These are phyloP conservation scores for Lactarius sanguifluus DNA, from an alignment of 768 basidiomycete genomes.

Conservation along the genomic window DNA sequence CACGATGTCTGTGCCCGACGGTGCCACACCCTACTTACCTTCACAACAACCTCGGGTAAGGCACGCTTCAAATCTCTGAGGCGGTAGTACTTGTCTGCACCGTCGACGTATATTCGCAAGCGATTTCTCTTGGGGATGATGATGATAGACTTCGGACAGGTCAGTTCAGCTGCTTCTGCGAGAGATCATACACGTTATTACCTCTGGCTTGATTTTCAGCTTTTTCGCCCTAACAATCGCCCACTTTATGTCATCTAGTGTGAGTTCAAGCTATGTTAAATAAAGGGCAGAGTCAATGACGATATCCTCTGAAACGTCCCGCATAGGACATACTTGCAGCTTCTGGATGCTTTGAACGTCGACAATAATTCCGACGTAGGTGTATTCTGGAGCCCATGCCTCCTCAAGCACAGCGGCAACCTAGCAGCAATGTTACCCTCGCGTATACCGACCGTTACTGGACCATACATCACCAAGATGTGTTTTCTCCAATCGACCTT, in stretches of 20 bases:
- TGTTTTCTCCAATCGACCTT: constrained; percentile 94
- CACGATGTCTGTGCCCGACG: too few species aligned
- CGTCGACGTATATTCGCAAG: constrained; percentile 77
- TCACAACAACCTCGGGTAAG: constrained; percentile 85
- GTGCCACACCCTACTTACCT: constrained; percentile 47
- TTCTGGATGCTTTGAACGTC: constrained; percentile 86
- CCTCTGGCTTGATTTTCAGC: constrained; percentile 89
- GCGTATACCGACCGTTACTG: constrained; percentile 4
- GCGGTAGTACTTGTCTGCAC: constrained; percentile 75
- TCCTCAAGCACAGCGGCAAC: constrained; percentile 92
- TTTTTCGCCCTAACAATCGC: constrained; percentile 85
- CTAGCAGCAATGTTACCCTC: constrained; percentile 41
- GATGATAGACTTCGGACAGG: constrained; percentile 58
- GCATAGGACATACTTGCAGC: constrained; percentile 60
- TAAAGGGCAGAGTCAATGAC: not conserved
- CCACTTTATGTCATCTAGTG: constrained; percentile 90
- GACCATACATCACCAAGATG: constrained; percentile 81
- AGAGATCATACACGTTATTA: constrained; percentile 32
- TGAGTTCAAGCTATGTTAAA: constrained; percentile 74
- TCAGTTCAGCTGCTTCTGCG: constrained; percentile 1
- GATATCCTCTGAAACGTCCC: not conserved
- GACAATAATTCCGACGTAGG: constrained; percentile 90
- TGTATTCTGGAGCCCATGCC: constrained; percentile 91
- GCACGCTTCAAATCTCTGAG: constrained; percentile 84
- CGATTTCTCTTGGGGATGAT: constrained; percentile 73